Evolutionary conservation across 2,329 filamentous ascomycete species (phyloP).

Genomic region (Aspergillus clavatus): DNA sequence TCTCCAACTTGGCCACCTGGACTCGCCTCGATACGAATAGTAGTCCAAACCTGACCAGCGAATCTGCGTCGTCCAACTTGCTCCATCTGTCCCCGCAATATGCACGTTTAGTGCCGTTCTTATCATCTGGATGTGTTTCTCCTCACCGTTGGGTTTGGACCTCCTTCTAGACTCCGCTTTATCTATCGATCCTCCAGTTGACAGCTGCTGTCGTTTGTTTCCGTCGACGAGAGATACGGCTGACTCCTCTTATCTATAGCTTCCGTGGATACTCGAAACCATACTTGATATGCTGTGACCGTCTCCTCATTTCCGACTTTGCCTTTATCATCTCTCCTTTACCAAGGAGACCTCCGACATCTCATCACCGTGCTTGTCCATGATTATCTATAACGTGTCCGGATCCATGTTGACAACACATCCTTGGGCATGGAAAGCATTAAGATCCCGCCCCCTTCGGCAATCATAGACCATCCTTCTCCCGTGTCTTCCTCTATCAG

Average conservation of each 20-base stretch:
- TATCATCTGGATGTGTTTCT: slow-evolving; percentile 20
- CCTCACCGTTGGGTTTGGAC: slow-evolving; percentile 17
- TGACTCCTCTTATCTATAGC: slow-evolving; percentile 13
- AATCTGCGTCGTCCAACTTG: slow-evolving; percentile 18
- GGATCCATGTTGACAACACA: slow-evolving; percentile 12
- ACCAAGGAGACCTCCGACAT: neutral
- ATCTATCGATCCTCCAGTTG: slow-evolving; percentile 15
- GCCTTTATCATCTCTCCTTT: neutral
- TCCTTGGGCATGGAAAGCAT: slow-evolving; percentile 52
- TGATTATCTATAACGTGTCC: slow-evolving; percentile 3
- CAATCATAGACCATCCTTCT: slow-evolving; percentile 42
- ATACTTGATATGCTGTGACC: neutral
- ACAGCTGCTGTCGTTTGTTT: slow-evolving; percentile 5
- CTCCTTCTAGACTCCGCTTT: slow-evolving; percentile 12
- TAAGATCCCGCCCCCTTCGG: slow-evolving; percentile 56
- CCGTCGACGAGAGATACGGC: slow-evolving; percentile 6
- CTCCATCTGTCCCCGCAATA: slow-evolving; percentile 23
- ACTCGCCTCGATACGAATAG: too few species aligned
- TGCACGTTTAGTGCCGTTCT: slow-evolving; percentile 16
- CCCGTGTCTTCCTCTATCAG: slow-evolving; percentile 20
- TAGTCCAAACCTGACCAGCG: slow-evolving; percentile 16
- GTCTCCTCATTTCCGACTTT: neutral
- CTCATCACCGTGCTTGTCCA: neutral
- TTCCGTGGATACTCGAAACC: neutral
- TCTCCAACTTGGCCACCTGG: too few species aligned